Base-by-base conservation (phyloP, 768 basidiomycete genomes). In the Auriscalpium vulgare region DNA sequence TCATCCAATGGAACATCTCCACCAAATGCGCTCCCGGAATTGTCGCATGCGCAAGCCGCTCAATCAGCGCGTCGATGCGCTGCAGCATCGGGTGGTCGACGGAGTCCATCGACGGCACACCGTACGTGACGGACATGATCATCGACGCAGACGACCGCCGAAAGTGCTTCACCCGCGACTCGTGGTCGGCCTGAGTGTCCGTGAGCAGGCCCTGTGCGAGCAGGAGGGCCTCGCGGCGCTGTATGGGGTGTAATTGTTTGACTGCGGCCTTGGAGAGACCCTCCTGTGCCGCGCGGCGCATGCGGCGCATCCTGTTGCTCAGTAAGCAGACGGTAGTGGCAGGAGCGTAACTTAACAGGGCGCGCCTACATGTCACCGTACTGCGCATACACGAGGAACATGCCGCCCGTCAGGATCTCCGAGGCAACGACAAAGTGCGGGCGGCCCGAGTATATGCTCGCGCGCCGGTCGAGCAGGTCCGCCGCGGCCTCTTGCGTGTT, bases 1-100 rank as follows among this genome's bases (percentile, higher is more conserved):
- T 59, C 57, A 60, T 59, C 59, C 59, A 60, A 10, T 58, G 59
- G 14, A 60, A 44, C 35, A 60, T 52, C 14, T 60, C 57, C 19
- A 59, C 57, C 57, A 45, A 51, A 53, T 60, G 52, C 35, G 57
- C 50, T 16, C 57, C 57, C 9, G 59, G 59, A 14, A 55, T 37
- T 4, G 47, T 46, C 23, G 57, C 51, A 17, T 37, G 13, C 1
- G 57, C 53, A 34, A 60, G 58, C n/a, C 59, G 57, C 9, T 37
- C 44, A 47, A 60, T 57, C 43, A 59, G 59, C 17, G 53, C 50
- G 23, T 59, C 58, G 40, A 60, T 60, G 38, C 54, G 49, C 17
- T 17, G 43, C 16, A 60, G 48, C 17, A 38, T 49, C 35, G 50
- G 53, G 14, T 59, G 46, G 16, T 60, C 59, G 40, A 59, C 10